Evolutionary conservation across 1,139 yeast species (phyloP), one percentile per base, ranked within the genome.

Genomic region (Kodamaea alishanica): DNA sequence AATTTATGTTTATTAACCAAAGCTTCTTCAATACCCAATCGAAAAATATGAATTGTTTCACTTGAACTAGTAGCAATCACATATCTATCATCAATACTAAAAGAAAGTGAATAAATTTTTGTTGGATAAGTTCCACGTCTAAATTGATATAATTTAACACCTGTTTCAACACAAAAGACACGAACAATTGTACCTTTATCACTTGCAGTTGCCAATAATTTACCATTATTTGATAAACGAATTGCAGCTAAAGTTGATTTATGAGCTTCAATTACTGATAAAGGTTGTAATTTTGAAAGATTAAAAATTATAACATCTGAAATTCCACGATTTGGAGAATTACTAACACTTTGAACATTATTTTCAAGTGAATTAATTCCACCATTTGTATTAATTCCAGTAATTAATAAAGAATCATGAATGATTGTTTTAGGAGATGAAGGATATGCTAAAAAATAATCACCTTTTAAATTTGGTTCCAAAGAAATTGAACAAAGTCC

Each of bases 51-150:
- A 9, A 92, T 95, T 0, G 98, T 92, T 42, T 86, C 95, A 26
- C 96, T 87, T 1, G 97, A 85, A 33, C 95, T 84, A 24, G 95
- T 81, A 2, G 94, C 97, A 24, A 89, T 78, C 30, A 92, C 74
- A 54, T 84, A 80, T 38, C 71, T 70, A 48, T 89, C 84, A 49
- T 86, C 86, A 26, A 75, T 73, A 51, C 94, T 84, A 63, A 92
- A 92, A 27, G 82, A 77, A 47, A 92, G 71, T 2, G 95, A 83
- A 55, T 82, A 84, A n/a, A 92, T 88, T 52, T 75, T 81, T 6
- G 97, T 84, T 3, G 96, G 95, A 56, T 90, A 90, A 1, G 97
- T 86, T 1, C 98, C 98, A 55, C 97, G 74, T 50, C 98, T 73
- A 61, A 92, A 92, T 60, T 92, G 97, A 55, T 79, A 88, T 37